Evolutionary conservation across 2,329 filamentous ascomycete genomes (phyloP), one percentile per base, ranked within the genome.

Genomic region (Venturiaceae sp.): DNA sequence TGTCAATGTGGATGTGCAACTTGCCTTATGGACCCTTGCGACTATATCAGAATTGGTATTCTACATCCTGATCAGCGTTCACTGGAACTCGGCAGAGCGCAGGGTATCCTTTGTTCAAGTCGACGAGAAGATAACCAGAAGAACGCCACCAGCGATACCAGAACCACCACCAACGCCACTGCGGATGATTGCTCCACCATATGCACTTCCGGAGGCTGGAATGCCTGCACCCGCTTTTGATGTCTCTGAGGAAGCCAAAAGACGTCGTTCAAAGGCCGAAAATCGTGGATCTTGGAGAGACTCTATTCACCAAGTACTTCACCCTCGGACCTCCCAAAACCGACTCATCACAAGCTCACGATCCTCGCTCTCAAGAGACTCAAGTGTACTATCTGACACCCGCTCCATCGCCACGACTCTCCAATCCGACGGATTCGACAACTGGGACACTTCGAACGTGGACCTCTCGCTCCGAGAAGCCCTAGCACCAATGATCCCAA

Each of bases 381-480:
- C 53, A 13, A 56, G 53, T n/a, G 36, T 56, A 34, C 26, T 36
- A 16, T 56, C 53, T 13, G 53, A 53, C 34, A 53, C 30, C 19
- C 32, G 32, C 23, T 53, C 52, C 34, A 30, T 26, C 16, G 52
- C 23, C 13, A 37, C 16, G 7, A 34, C 23, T 36, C 21, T 28
- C 14, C 8, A 14, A 30, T 37, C 34, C 13, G 84, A 87, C 61
- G 81, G 82, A 1, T 90, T 90, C 65, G 87, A 90, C 64, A 84
- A 80, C 2, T 90, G 87, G 87, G 86, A 90, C 65, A 88, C 85
- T 0, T 87, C 85, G 0, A 76, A 78, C 0, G 83, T 89, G 2
- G 85, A 86, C 63, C 72, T 80, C 2, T 81, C 85, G 62, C 81
- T 79, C 63, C 79, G 83, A 30, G 81, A 85, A 64, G 77, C 79